Evolutionary conservation across 2,329 filamentous ascomycete species (phyloP).

Genomic region (Endocalyx cinctus): DNA sequence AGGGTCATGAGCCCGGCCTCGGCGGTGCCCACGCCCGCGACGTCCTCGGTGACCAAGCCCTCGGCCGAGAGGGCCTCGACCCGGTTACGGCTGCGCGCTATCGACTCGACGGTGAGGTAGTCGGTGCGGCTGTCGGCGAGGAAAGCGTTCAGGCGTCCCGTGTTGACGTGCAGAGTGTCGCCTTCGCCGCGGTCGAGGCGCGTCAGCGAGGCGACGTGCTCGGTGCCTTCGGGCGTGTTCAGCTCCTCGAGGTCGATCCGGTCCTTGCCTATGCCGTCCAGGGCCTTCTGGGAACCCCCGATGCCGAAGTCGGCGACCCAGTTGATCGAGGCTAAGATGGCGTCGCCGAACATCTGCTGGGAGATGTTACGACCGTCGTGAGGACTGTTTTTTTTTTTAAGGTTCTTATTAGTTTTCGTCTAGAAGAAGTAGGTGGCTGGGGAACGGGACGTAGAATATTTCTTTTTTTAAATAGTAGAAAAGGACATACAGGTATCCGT

Average conservation of each 20-base stretch:
- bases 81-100: background rate
- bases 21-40: too few species aligned
- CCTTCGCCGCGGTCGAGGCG: slow-evolving; percentile 1
- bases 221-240: slow-evolving; percentile 1
- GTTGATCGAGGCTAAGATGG: slow-evolving; percentile 10
- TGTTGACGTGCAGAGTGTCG: background rate
- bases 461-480: too few species aligned
- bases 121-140: slow-evolving; percentile 1
- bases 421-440: too few species aligned
- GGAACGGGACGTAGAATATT: too few species aligned
- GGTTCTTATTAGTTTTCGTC: too few species aligned
- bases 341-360: slow-evolving; percentile 7
- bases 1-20: background rate
- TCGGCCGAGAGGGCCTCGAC: slow-evolving; percentile 1
- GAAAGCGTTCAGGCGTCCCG: background rate
- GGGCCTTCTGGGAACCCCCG: too few species aligned
- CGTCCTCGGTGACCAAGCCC: background rate
- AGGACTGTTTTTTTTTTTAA: slow-evolving; percentile 8
- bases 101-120: background rate
- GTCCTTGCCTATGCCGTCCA: background rate
- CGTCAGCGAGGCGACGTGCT: slow-evolving; percentile 3
- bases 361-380: slow-evolving; percentile 14
- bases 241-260: slow-evolving; percentile 5
- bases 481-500: slow-evolving; percentile 15
- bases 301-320: slow-evolving; percentile 13